Evolutionary conservation across 768 basidiomycete genomes (phyloP), one percentile per base, ranked within the genome.

Genomic region (Xanthoconium stramineum): DNA sequence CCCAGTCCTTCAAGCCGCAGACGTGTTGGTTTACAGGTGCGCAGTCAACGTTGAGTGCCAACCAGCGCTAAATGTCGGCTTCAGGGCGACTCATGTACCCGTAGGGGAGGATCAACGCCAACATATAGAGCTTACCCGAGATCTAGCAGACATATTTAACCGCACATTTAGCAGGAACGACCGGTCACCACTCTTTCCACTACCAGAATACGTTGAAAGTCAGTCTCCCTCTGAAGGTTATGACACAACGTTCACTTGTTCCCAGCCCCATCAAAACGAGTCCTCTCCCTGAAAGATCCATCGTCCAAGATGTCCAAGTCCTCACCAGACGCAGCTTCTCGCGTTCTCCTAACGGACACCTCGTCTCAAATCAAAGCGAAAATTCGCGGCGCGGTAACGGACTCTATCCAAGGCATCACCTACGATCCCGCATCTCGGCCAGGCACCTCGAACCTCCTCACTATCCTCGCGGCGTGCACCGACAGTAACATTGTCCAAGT

Each of bases 41-140:
- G 82, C 48, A 33, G 6, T 56, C 45, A 1, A 9, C 19, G 24
- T 6, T 35, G 28, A 39, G 35, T 19, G 2, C 40, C n/a, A n/a
- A 35, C 19, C 2, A 14, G 8, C 7, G 10, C 47, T 50, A 13
- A 49, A 44, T 24, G 19, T 14, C 24, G 12, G 11, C 9, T 8
- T 2, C 59, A 93, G 94, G 62, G 83, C 94, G 3, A 96, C 94
- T 0, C 90, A 94, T 68, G 89, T 98, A 1, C 96, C 96, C 0
- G 95, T 98, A 6, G 96, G 96, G 28, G 94, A 98, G 65, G 96
- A 98, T 69, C 96, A 98, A 67, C 83, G 84, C 20, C 96, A 98
- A 74, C 96, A 98, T 65, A 81, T 98, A 40, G 94, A 97, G 65
- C 83, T 98, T 0, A 81, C 82, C 17, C 84, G 93, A 32, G 92